phyloP scores from a whole-genome alignment of 2,329 filamentous ascomycete species.

The Magnaporthales sp. region DNA sequence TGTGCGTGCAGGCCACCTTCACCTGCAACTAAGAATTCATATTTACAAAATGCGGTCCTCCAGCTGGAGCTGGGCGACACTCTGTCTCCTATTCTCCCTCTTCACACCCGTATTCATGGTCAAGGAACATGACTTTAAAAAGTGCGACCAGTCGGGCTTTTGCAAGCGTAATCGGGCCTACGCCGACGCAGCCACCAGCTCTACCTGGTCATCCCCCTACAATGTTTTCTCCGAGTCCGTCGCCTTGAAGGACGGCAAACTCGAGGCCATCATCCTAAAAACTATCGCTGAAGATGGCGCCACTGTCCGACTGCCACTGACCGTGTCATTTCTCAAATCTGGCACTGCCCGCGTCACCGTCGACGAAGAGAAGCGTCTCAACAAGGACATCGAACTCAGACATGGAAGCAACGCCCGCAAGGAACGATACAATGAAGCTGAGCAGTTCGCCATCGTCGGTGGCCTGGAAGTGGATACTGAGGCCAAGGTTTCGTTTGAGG shows the following conservation, averaged over 20 bases:
- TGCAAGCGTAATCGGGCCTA: slow-evolving; percentile 90
- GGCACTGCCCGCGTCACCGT: slow-evolving; percentile 80
- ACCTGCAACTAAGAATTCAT: not conserved
- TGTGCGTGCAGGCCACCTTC: not conserved
- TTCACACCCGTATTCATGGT: slow-evolving; percentile 55
- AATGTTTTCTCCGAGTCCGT: slow-evolving; percentile 62
- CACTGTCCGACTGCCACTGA: slow-evolving; percentile 71
- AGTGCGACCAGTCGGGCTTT: slow-evolving; percentile 90
- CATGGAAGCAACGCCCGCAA: slow-evolving; percentile 80
- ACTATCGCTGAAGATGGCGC: slow-evolving; percentile 56
- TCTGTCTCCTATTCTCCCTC: slow-evolving; percentile 1
- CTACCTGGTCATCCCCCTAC: slow-evolving; percentile 75
- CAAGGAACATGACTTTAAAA: slow-evolving; percentile 97
- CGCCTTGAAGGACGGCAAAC: slow-evolving; percentile 67
- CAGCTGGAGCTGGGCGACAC: slow-evolving; percentile 1
- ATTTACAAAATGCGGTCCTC: not conserved
- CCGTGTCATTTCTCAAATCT: slow-evolving; percentile 80
- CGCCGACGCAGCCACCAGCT: slow-evolving; percentile 64
- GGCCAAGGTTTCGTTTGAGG: slow-evolving; percentile 58
- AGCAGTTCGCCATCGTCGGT: slow-evolving; percentile 78
- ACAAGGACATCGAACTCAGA: slow-evolving; percentile 80
- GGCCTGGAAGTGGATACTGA: slow-evolving; percentile 68
- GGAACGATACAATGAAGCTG: slow-evolving; percentile 89
- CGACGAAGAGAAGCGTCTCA: slow-evolving; percentile 84
- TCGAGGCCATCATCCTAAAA: slow-evolving; percentile 78